Conservation (phyloP, 1,284 basidiomycete genomes). For the Ganoderma resinaceum region DNA sequence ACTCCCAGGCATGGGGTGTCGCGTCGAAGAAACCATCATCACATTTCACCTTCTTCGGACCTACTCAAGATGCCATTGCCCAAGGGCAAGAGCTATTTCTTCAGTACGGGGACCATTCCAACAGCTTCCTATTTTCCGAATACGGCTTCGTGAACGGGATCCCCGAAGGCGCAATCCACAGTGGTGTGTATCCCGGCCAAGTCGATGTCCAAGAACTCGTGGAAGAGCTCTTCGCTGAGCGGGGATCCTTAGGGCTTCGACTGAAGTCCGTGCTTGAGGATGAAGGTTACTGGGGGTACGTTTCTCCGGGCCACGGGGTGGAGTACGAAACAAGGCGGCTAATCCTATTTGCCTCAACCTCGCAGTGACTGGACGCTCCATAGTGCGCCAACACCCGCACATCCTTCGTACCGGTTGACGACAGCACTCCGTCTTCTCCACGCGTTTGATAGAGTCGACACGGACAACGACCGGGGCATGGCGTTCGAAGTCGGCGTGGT, state of each 20-base stretch:
- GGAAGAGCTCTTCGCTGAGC: slow-evolving; percentile 54
- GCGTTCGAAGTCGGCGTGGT: slow-evolving; percentile 39
- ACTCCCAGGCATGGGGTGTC: slow-evolving; percentile 43
- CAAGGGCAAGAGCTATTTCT: slow-evolving; percentile 73
- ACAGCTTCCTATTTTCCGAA: slow-evolving; percentile 78
- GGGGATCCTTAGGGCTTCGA: slow-evolving; percentile 43
- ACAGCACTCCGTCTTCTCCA: slow-evolving; percentile 73
- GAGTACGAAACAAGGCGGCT: neutral
- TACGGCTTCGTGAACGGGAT: slow-evolving; percentile 78
- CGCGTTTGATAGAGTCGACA: slow-evolving; percentile 36
- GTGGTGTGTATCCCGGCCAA: slow-evolving; percentile 52
- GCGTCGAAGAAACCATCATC: slow-evolving; percentile 7
- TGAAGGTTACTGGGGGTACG: slow-evolving; percentile 82
- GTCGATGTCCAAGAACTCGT: slow-evolving; percentile 68
- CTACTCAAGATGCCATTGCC: slow-evolving; percentile 47
- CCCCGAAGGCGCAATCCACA: slow-evolving; percentile 36
- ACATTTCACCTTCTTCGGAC: slow-evolving; percentile 60
- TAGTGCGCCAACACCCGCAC: slow-evolving; percentile 58
- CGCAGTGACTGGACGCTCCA: slow-evolving; percentile 80
- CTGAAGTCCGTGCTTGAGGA: slow-evolving; percentile 59
- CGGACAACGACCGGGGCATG: neutral
- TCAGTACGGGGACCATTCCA: slow-evolving; percentile 80
- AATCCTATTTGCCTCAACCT: slow-evolving; percentile 4
- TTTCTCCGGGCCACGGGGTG: neutral
- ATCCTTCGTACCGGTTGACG: slow-evolving; percentile 80